Evolutionary conservation across 2,329 filamentous ascomycete species (phyloP).

Genomic region (Scedosporium boydii): DNA sequence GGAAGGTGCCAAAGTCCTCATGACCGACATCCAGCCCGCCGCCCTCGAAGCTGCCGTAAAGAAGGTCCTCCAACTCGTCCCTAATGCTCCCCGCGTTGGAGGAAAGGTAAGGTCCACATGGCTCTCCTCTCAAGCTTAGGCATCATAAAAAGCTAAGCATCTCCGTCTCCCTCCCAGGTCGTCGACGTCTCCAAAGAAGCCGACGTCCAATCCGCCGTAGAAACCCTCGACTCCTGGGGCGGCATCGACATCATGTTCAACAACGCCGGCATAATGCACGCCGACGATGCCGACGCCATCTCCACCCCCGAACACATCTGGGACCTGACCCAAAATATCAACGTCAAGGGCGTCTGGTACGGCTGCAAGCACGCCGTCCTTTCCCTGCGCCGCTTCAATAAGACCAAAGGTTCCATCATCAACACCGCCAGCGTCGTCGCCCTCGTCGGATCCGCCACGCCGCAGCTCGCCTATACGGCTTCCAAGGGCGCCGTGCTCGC

Average conservation of each 20-base stretch:
- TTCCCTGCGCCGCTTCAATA: constrained; percentile 68
- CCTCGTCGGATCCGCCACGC: constrained; percentile 76
- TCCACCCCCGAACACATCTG: constrained; percentile 84
- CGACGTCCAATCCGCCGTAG: constrained; percentile 66
- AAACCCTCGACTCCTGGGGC: constrained; percentile 71
- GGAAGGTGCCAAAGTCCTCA: constrained; percentile 76
- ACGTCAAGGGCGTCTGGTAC: constrained; percentile 98
- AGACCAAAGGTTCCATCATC: constrained; percentile 74
- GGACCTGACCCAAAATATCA: constrained; percentile 89
- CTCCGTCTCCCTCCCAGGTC: constrained; percentile 10
- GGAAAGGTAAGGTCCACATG: constrained; percentile 32
- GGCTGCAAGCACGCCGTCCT: constrained; percentile 87
- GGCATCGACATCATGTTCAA: constrained; percentile 92
- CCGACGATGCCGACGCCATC: constrained; percentile 67
- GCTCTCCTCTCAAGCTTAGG: background rate
- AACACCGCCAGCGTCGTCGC: constrained; percentile 89
- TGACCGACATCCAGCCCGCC: constrained; percentile 74
- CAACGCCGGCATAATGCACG: constrained; percentile 97
- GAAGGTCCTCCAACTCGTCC: constrained; percentile 67
- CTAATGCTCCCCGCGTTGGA: constrained; percentile 50
- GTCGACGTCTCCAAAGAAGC: constrained; percentile 80
- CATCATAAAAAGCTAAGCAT: background rate
- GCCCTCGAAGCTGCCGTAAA: constrained; percentile 67
- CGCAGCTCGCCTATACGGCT: constrained; percentile 86
- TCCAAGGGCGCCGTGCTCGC: constrained; percentile 89